Evolutionary conservation across 371 early-diverging fungal genomes (phyloP).

Genomic region (Nosema muscidifuracis): DNA sequence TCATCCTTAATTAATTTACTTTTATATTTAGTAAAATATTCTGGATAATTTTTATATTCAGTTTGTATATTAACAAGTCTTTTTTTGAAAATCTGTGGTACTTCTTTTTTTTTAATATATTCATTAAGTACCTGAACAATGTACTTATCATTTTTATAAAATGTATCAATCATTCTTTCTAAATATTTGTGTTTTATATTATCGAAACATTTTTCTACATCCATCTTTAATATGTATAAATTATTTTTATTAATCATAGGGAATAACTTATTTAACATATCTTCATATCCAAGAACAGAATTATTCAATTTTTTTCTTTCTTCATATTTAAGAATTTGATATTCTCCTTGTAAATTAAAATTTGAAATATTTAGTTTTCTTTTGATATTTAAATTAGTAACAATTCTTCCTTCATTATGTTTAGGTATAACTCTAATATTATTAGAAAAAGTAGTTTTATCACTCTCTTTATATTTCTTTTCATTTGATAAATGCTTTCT

Average conservation of each 20-base stretch:
- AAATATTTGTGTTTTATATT: conserved; percentile 47
- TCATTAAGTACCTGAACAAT: conserved; percentile 10
- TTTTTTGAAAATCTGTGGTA: background rate
- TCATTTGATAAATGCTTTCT: conserved; percentile 27
- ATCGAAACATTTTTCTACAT: conserved; percentile 58
- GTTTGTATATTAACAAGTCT: background rate
- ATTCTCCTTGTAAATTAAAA: background rate
- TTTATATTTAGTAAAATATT: background rate
- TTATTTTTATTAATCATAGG: conserved; percentile 1
- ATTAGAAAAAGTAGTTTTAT: background rate
- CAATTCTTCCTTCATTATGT: conserved; percentile 33
- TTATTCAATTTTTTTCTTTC: background rate
- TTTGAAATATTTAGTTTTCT: conserved; percentile 20
- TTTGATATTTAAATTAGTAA: conserved; percentile 37
- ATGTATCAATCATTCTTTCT: conserved; percentile 8
- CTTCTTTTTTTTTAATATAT: background rate
- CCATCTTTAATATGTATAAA: conserved; percentile 48
- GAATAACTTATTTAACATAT: conserved; percentile 27
- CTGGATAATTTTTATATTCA: conserved; percentile 1
- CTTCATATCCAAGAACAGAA: conserved; percentile 30
- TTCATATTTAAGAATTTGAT: conserved; percentile 22
- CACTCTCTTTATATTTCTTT: background rate
- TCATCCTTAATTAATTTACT: conserved; percentile 30
- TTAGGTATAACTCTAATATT: conserved; percentile 52
- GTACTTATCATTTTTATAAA: conserved; percentile 37